Conservation (phyloP, 768 basidiomycete genomes). For the Mycena vulgaris region DNA sequence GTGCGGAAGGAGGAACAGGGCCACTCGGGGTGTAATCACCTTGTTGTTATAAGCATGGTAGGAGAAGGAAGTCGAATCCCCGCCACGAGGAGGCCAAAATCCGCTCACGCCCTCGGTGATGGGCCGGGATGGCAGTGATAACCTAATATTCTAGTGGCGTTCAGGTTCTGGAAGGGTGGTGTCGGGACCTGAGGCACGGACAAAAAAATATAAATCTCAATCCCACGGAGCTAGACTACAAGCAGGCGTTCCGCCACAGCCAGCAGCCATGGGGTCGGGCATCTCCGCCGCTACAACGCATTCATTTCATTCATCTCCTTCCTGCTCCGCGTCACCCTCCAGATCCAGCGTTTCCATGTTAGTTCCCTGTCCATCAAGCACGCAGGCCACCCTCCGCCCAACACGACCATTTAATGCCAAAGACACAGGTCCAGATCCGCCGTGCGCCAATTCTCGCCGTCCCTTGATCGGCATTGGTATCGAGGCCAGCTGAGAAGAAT, state of each 20-base stretch:
- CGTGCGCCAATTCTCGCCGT: constrained; percentile 68
- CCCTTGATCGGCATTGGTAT: constrained; percentile 68
- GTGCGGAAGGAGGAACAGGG: constrained; percentile 45
- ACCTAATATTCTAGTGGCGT: constrained; percentile 62
- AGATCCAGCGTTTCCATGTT: constrained; percentile 83
- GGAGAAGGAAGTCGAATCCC: constrained; percentile 77
- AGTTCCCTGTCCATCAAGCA: constrained; percentile 75
- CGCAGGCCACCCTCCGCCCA: constrained; percentile 83
- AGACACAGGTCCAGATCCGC: constrained; percentile 66
- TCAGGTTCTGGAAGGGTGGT: constrained; percentile 57
- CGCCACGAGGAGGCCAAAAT: constrained; percentile 76
- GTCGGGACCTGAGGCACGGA: constrained; percentile 33
- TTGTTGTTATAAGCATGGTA: constrained; percentile 54
- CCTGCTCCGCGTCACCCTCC: constrained; percentile 76
- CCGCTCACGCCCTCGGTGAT: constrained; percentile 47
- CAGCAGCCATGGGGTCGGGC: constrained; percentile 4
- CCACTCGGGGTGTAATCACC: constrained; percentile 4
- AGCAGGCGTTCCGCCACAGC: constrained; percentile 24
- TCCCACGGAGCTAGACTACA: constrained; percentile 31
- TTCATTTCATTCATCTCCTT: constrained; percentile 43
- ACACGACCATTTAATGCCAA: constrained; percentile 83
- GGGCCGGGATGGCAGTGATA: constrained; percentile 52
- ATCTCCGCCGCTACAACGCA: constrained; percentile 32
- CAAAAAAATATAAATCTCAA: constrained; percentile 28
- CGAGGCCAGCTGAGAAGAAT: constrained; percentile 63